These are phyloP conservation scores for Podila minutissima DNA, from an alignment of 192 early-diverging fungal genomes.

Conservation along the genomic window DNA sequence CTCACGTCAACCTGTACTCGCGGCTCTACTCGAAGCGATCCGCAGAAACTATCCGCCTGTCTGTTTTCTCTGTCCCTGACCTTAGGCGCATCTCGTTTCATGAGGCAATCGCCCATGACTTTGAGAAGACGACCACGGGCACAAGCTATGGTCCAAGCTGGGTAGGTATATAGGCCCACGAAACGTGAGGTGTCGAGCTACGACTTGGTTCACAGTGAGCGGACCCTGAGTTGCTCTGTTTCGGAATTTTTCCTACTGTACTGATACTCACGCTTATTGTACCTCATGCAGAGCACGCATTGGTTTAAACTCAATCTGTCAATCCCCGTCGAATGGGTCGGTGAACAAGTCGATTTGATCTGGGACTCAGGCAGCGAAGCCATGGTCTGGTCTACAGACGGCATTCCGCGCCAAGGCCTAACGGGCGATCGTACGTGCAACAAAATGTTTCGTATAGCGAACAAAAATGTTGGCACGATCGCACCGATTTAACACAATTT, in stretches of 20 bases:
- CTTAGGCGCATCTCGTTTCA: constrained; percentile 77
- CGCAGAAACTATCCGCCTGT: constrained; percentile 62
- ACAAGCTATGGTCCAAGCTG: constrained; percentile 88
- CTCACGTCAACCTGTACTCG: constrained; percentile 64
- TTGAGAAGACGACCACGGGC: constrained; percentile 73
- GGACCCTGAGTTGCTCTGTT: no score
- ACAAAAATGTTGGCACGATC: no score
- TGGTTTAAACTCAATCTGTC: constrained; percentile 78
- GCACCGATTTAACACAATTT: no score
- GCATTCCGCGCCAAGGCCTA: constrained; percentile 87
- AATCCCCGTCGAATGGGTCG: constrained; percentile 75
- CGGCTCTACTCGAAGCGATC: constrained; percentile 60
- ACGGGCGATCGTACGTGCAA: constrained; percentile 79
- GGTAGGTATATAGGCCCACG: constrained; percentile 43
- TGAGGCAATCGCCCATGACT: constrained; percentile 79
- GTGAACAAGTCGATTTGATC: constrained; percentile 83
- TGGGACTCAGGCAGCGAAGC: constrained; percentile 93
- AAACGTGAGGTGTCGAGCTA: no score
- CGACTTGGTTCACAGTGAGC: no score
- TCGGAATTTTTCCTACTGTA: no score
- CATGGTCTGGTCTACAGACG: constrained; percentile 88
- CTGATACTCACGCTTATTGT: no score
- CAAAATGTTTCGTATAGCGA: neutral
- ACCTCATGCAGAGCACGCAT: constrained; percentile 73
- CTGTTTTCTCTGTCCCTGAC: constrained; percentile 74